Percentiles rank a stretch among this genome's conserved stretches.
Conservation (phyloP, 371 early-diverging fungal species). For the Zopfochytrium polystomum region DNA sequence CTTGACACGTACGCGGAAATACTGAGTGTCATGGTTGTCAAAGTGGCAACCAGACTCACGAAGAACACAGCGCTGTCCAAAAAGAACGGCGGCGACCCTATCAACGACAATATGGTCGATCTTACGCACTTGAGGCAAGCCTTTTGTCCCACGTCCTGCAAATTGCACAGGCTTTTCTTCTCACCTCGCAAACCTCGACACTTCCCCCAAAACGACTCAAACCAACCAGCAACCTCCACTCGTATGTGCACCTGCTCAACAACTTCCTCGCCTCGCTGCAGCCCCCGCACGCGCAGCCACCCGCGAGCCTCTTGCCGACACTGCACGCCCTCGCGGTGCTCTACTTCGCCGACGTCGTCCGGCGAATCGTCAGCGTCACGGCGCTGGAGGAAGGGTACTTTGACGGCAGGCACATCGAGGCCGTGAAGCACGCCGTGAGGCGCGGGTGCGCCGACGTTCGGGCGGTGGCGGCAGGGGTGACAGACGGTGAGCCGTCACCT, state of each 20-base stretch:
- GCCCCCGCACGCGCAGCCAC: not conserved
- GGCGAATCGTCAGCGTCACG: not conserved
- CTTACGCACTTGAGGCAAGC: slow-evolving; percentile 35
- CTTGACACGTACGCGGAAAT: not conserved
- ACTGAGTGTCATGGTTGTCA: not conserved
- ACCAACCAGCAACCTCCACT: slow-evolving; percentile 1
- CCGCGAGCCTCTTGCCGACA: not conserved
- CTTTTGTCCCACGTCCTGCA: not conserved
- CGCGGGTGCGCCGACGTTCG: slow-evolving; percentile 51
- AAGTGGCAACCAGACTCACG: too few species aligned
- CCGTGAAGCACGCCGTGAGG: slow-evolving; percentile 1
- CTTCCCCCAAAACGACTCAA: too few species aligned
- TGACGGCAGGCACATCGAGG: not conserved
- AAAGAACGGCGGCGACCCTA: slow-evolving; percentile 19
- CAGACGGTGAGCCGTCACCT: too few species aligned
- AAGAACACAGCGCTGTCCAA: too few species aligned
- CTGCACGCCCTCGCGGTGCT: slow-evolving; percentile 11
- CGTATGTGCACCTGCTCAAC: slow-evolving; percentile 1
- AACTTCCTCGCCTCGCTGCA: slow-evolving; percentile 2
- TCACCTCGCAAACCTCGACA: not conserved
- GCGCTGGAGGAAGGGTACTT: slow-evolving; percentile 7
- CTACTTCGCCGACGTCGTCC: slow-evolving; percentile 25
- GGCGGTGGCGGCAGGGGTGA: slow-evolving; percentile 56
- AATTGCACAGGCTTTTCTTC: too few species aligned
- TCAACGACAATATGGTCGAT: slow-evolving; percentile 46